Percentiles rank a stretch among this genome's conserved stretches.
Evolutionary conservation across 202 grass and related monocot species (phyloP).

Genomic region (Panicum virgatum): DNA sequence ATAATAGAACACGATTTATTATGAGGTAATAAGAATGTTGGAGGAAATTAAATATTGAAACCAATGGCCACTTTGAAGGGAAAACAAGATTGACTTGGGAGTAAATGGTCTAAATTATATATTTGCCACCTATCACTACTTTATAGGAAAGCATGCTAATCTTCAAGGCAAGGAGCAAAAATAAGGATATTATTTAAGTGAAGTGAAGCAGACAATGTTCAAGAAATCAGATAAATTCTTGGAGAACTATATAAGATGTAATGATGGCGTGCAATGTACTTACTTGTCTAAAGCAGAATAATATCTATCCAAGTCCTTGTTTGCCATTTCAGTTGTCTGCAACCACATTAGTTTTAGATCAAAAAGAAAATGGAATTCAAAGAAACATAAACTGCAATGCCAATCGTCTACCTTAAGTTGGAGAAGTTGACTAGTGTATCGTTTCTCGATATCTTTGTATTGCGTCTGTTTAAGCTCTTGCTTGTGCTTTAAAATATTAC

Average conservation of each 20-base stretch:
- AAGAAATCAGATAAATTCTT: neutral
- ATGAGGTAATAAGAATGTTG: neutral
- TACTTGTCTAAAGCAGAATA: slow-evolving; percentile 94
- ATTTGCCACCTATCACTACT: neutral
- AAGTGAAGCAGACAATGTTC: slow-evolving; percentile 25
- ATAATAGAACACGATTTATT: neutral
- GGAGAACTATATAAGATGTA: neutral
- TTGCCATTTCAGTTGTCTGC: slow-evolving; percentile 98
- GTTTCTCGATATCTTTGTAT: slow-evolving; percentile 90
- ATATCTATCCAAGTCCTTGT: slow-evolving; percentile 95
- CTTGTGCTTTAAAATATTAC: slow-evolving; percentile 89
- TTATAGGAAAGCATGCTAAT: neutral
- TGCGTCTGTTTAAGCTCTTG: slow-evolving; percentile 92
- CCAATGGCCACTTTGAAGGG: neutral
- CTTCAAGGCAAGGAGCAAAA: neutral
- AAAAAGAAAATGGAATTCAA: slow-evolving; percentile 24
- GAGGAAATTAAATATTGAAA: neutral
- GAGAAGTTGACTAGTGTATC: slow-evolving; percentile 89
- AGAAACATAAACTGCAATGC: slow-evolving; percentile 35
- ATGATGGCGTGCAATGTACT: slow-evolving; percentile 27
- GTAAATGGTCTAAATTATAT: neutral
- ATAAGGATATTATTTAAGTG: neutral
- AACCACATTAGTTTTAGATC: slow-evolving; percentile 27
- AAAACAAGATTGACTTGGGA: neutral
- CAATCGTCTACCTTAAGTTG: slow-evolving; percentile 83